A percentile compares a stretch with the other conserved stretches of the same genome.
Evolutionary conservation across 1,284 basidiomycete species (phyloP).

Genomic region (Fomitiporia mediterranea): DNA sequence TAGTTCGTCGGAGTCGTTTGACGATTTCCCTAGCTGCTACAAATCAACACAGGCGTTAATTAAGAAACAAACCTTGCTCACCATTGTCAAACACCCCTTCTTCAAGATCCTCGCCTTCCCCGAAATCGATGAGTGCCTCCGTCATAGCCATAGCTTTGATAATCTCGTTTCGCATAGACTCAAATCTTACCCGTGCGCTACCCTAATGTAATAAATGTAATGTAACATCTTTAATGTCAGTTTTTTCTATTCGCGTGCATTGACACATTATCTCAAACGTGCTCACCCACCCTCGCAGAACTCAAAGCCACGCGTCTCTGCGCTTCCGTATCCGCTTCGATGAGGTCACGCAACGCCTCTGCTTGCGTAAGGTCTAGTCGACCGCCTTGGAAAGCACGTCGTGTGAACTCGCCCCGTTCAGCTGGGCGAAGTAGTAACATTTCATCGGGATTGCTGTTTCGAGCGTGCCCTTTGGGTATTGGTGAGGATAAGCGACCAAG

Average conservation of each 20-base stretch:
- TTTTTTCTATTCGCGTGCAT: too few species aligned
- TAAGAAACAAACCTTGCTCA: slow-evolving; percentile 25
- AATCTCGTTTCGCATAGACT: slow-evolving; percentile 58
- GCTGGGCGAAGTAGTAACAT: slow-evolving; percentile 63
- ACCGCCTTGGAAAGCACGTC: slow-evolving; percentile 74
- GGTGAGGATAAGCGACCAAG: slow-evolving; percentile 37
- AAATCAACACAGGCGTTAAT: background rate
- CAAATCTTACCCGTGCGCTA: slow-evolving; percentile 50
- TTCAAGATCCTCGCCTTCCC: slow-evolving; percentile 84
- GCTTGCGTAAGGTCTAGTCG: slow-evolving; percentile 81
- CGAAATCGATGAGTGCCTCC: slow-evolving; percentile 89
- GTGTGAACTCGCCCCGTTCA: slow-evolving; percentile 83
- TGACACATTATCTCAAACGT: background rate
- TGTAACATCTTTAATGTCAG: too few species aligned
- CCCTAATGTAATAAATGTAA: too few species aligned
- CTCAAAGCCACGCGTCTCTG: slow-evolving; percentile 73
- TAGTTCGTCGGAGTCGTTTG: slow-evolving; percentile 41
- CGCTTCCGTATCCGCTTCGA: slow-evolving; percentile 79
- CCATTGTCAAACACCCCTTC: slow-evolving; percentile 67
- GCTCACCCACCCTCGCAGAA: slow-evolving; percentile 51
- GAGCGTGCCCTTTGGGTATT: background rate
- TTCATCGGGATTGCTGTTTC: background rate
- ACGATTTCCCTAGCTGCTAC: slow-evolving; percentile 47
- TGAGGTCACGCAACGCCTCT: slow-evolving; percentile 79
- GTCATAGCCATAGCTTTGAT: slow-evolving; percentile 70